Evolutionary conservation across 2,329 filamentous ascomycete species (phyloP), one percentile per base, ranked within the genome.

Genomic region (Colletotrichum navitas): DNA sequence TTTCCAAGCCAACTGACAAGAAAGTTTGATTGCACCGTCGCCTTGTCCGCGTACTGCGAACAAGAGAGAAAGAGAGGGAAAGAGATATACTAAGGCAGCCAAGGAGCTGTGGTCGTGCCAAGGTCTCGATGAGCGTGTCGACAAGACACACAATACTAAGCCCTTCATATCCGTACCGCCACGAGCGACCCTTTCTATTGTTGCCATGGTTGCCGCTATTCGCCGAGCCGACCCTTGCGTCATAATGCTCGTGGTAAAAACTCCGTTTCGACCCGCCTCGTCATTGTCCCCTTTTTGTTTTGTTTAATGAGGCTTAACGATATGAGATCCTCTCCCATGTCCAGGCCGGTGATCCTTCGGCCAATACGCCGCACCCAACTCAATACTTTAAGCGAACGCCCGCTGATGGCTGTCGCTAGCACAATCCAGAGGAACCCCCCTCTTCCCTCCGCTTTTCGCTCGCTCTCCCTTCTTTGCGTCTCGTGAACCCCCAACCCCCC

Each of bases 271-370:
- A 63, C 61, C 65, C 54, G 68, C 65, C 47, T 24, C 54, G 54
- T 64, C 65, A 63, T 71, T 45, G 43, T 45, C 47, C 24, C 47
- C 58, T 36, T n/a, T 62, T 58, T 63, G 65, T 56, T 55, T 52
- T 68, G 59, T 71, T 68, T 64, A 68, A 63, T 68, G 65, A 71
- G 65, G 11, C 59, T 41, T 60, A 43, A 60, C 54, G 24, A 43
- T 54, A 34, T 63, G 26, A 63, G 41, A 41, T 3, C 18, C 16
- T 8, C 49, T 52, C 41, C 59, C 59, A 62, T 62, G 59, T 62
- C 68, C 47, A 49, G 39, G 24, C 39, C 65, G 66, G 63, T 68
- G 43, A 68, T 66, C 67, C 51, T 45, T 71, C 59, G 52, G 59
- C 59, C 58, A 62, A 63, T 63, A 52, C 24, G 34, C 49, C 61